Percentiles rank a stretch among this genome's conserved stretches.
These are phyloP conservation scores for Pichia sp. DNA, from an alignment of 1,139 yeast genomes.

Conservation along the genomic window DNA sequence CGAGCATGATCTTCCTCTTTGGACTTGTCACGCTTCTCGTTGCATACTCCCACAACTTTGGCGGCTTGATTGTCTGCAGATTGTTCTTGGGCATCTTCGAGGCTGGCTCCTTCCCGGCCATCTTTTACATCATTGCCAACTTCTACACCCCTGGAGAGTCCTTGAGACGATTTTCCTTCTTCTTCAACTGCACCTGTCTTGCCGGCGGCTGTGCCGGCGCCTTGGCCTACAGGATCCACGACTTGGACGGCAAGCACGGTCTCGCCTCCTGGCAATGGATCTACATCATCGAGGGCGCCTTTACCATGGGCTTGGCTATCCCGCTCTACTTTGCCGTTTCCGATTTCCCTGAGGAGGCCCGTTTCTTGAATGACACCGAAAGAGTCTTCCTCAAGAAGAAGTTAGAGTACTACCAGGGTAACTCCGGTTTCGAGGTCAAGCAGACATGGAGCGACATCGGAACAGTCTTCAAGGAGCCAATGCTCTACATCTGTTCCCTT, in stretches of 20 bases:
- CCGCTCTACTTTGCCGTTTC: conserved; percentile 62
- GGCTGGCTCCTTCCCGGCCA: conserved; percentile 69
- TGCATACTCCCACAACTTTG: conserved; percentile 58
- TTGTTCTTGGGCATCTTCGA: conserved; percentile 63
- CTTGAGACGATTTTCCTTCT: conserved; percentile 64
- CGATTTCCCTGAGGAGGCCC: conserved; percentile 65
- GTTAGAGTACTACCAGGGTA: conserved; percentile 50
- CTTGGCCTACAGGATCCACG: conserved; percentile 58
- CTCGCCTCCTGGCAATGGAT: conserved; percentile 66
- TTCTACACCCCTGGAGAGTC: conserved; percentile 59
- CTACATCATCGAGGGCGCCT: conserved; percentile 67
- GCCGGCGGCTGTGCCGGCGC: conserved; percentile 86
- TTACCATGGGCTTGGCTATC: conserved; percentile 61
- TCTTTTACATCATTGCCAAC: conserved; percentile 60
- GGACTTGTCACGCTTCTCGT: conserved; percentile 63
- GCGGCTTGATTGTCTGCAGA: conserved; percentile 57
- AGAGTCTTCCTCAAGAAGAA: conserved; percentile 48
- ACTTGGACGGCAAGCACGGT: conserved; percentile 47
- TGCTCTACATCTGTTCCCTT: conserved; percentile 55
- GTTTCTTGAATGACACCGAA: conserved; percentile 48
- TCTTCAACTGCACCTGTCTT: conserved; percentile 65
- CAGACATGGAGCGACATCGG: conserved; percentile 41
- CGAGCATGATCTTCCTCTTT: conserved; percentile 50
- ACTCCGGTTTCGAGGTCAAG: conserved; percentile 52
- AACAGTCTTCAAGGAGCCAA: conserved; percentile 47